Evolutionary conservation across 805 yeast species (phyloP), one percentile per base, ranked within the genome.

Genomic region (Nakazawaea anatomiae): DNA sequence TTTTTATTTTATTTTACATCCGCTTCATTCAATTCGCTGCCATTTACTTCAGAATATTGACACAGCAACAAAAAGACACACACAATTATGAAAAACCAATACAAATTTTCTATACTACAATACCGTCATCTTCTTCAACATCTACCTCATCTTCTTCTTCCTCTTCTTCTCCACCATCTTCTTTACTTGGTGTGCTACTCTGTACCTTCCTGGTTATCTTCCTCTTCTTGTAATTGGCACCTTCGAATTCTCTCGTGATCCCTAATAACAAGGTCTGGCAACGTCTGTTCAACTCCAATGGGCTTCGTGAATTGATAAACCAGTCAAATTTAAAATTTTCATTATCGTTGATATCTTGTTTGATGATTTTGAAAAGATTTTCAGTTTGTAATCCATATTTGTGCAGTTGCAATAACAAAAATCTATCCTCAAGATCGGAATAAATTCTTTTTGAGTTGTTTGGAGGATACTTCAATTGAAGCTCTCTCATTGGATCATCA

Each of bases 401-500:
- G 63, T 83, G 74, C 1, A 84, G 85, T 50, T 80, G 76, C 31
- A 76, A 58, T 46, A 87, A 61, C 29, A 87, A 68, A 57, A 82
- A 87, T 48, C 88, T 73, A 60, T 87, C 96, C 60, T 87, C 95
- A 0, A 75, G 64, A 34, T 79, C 78, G 7, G 87, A 80, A 58
- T 85, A 87, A 7, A 85, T 75, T 57, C 90, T 70, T 60, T 87
- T 85, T 10, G 94, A 85, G 62, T 85, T 87, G 61, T 86, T 87
- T n/a, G 91, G 91, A 0, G 94, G 92, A 54, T 85, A 87, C 50
- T 79, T 85, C 28, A 87, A 82, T 4, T 67, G 67, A 64, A 87
- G 67, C 42, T 84, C 82, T 43, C 81, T 81, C 27, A 85, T 62
- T 0, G 91, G 90, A 52, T 76, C 79, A n/a, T 71, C 70, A 41